Conservation (phyloP, 805 yeast species). For the Wickerhamiella shivajii region DNA sequence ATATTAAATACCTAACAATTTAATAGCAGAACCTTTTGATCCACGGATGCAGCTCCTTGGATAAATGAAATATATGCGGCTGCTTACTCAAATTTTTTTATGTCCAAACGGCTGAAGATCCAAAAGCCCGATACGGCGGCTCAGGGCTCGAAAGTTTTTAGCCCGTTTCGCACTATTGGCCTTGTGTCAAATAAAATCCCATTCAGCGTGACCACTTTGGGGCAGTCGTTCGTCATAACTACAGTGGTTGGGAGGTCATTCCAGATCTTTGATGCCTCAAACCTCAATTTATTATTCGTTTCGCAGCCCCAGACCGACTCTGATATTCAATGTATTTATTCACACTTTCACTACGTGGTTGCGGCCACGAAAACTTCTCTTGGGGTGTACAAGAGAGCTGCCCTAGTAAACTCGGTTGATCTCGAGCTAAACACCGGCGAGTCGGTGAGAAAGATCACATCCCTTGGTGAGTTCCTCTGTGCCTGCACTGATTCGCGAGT, state of each 20-base stretch:
- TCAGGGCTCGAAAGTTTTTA: conserved; percentile 10
- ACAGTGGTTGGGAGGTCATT: conserved; percentile 82
- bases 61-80: no score
- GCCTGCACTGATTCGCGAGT: no score
- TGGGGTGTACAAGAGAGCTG: conserved; percentile 75
- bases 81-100: no score
- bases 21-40: no score
- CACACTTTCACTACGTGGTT: conserved; percentile 74
- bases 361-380: conserved; percentile 59
- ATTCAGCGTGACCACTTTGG: conserved; percentile 76
- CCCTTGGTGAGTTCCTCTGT: conserved; percentile 69
- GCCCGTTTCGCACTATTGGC: conserved; percentile 38
- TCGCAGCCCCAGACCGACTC: conserved; percentile 63
- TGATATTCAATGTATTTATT: conserved; percentile 53
- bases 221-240: conserved; percentile 72
- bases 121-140: conserved; percentile 5
- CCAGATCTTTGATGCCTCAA: conserved; percentile 83
- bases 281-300: conserved; percentile 70
- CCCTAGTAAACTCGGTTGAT: conserved; percentile 32
- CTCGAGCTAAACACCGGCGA: conserved; percentile 23
- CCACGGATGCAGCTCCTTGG: no score
- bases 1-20: no score
- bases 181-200: conserved; percentile 79
- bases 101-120: no score
- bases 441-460: conserved; percentile 35